These are phyloP conservation scores for Phytophthora niederhauseri DNA, from an alignment of 352 stramenopile genomes.

Conservation along the genomic window DNA sequence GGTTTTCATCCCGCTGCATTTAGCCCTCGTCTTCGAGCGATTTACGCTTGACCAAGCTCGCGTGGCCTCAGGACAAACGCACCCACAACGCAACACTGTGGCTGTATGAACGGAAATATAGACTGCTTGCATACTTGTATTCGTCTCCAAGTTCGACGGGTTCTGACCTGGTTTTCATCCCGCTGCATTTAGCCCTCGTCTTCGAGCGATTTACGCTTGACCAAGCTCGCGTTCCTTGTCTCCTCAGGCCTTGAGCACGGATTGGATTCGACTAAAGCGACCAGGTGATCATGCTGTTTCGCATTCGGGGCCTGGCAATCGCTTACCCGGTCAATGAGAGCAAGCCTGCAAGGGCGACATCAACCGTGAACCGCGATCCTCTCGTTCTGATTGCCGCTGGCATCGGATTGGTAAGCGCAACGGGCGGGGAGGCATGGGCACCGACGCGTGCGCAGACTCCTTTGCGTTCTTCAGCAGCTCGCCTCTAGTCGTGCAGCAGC, in stretches of 20 bases:
- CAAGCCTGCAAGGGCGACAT: not conserved
- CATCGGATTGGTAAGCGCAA: not conserved
- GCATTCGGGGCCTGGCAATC: not conserved
- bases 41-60: constrained; percentile 2
- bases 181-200: constrained; percentile 18
- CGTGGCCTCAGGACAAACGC: not conserved
- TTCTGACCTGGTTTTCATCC: constrained; percentile 21
- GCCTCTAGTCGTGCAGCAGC: constrained; percentile 28
- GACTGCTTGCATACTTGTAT: constrained; percentile 16
- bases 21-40: constrained; percentile 15
- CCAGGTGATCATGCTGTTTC: not conserved
- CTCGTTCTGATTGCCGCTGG: not conserved
- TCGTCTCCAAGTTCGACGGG: not conserved
- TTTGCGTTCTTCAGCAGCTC: constrained; percentile 25
- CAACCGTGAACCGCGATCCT: not conserved
- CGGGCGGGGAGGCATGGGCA: constrained; percentile 8
- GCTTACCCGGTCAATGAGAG: constrained; percentile 7
- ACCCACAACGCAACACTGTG: not conserved
- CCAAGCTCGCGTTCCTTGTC: constrained; percentile 11
- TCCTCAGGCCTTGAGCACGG: constrained; percentile 16
- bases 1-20: constrained; percentile 7
- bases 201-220: constrained; percentile 1
- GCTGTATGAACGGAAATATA: constrained; percentile 28
- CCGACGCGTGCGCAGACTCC: constrained; percentile 22
- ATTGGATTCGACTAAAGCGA: not conserved